phyloP scores from a whole-genome alignment of 2,329 filamentous ascomycete species.

The Stachybotrys echinatus region DNA sequence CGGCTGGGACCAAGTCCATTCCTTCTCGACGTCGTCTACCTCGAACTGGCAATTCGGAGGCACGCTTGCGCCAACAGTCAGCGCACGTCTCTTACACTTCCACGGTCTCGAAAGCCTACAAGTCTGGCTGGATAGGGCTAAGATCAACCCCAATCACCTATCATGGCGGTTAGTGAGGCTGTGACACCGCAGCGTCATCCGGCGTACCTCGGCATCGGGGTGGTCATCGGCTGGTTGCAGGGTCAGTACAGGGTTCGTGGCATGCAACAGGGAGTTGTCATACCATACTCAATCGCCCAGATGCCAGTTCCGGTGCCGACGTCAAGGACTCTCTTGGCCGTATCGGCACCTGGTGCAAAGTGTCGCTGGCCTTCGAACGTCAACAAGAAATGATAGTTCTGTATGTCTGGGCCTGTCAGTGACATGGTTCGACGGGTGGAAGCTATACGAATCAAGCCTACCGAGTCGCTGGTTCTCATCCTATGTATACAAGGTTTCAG shows the following conservation, averaged over 20 bases:
- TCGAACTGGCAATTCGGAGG: slow-evolving; percentile 60
- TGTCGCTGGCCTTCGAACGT: background rate
- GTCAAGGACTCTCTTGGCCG: slow-evolving; percentile 17
- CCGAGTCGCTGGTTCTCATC: slow-evolving; percentile 4
- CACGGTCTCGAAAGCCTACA: slow-evolving; percentile 4
- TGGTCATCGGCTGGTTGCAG: slow-evolving; percentile 29
- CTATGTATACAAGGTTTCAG: slow-evolving; percentile 2
- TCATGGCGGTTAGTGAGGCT: background rate
- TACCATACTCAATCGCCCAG: slow-evolving; percentile 25
- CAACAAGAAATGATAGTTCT: background rate
- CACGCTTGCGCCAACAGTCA: slow-evolving; percentile 21
- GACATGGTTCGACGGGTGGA: too few relatives aligned
- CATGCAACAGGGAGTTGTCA: background rate
- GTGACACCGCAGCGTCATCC: background rate
- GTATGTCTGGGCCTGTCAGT: too few relatives aligned
- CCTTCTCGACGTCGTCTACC: slow-evolving; percentile 54
- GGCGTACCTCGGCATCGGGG: slow-evolving; percentile 28
- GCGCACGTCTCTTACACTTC: background rate
- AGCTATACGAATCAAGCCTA: slow-evolving; percentile 4
- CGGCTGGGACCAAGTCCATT: slow-evolving; percentile 39
- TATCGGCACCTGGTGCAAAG: background rate
- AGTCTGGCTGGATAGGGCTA: slow-evolving; percentile 52
- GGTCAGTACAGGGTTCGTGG: background rate
- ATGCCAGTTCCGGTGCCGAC: slow-evolving; percentile 31
- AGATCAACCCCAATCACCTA: slow-evolving; percentile 49